These are phyloP conservation scores for Boletus fagicola DNA, from an alignment of 768 basidiomycete species.

Conservation along the genomic window DNA sequence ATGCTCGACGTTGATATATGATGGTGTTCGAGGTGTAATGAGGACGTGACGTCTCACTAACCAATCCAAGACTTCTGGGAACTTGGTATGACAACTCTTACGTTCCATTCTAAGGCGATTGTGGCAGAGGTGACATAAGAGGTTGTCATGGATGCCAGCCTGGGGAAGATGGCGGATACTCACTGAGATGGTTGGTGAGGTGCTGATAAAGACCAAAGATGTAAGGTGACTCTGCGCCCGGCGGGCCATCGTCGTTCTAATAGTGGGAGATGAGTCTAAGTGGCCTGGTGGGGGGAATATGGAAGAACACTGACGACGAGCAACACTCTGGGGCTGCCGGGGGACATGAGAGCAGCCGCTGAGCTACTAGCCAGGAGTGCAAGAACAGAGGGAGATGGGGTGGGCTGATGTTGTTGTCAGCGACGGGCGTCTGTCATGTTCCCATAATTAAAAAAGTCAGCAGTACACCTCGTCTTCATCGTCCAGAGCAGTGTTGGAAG, in stretches of 20 bases:
- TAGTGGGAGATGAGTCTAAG: conserved; percentile 4
- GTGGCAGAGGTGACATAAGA: conserved; percentile 6
- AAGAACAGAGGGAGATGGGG: background rate
- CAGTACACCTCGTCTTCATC: conserved; percentile 4
- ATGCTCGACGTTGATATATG: background rate
- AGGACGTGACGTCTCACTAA: conserved; percentile 29
- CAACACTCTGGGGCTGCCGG: conserved; percentile 33
- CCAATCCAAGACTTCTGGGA: conserved; percentile 90
- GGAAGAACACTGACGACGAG: conserved; percentile 40
- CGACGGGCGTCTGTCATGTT: conserved; percentile 17
- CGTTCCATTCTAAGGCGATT: conserved; percentile 61
- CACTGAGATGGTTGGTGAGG: conserved; percentile 60
- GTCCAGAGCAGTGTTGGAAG: conserved; percentile 6
- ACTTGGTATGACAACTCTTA: conserved; percentile 77
- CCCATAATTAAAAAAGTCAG: conserved; percentile 21
- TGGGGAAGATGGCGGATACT: conserved; percentile 9
- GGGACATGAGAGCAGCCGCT: conserved; percentile 8
- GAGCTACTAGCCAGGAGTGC: background rate
- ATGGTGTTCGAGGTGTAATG: background rate
- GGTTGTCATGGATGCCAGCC: conserved; percentile 4
- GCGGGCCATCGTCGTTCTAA: conserved; percentile 86
- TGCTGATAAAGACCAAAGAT: conserved; percentile 67
- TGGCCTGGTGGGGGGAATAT: background rate
- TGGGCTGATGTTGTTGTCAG: background rate
- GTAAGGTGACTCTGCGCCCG: conserved; percentile 69